Evolutionary conservation across 805 yeast genomes (phyloP), one percentile per base, ranked within the genome.

Genomic region (Nematodospora valgi): DNA sequence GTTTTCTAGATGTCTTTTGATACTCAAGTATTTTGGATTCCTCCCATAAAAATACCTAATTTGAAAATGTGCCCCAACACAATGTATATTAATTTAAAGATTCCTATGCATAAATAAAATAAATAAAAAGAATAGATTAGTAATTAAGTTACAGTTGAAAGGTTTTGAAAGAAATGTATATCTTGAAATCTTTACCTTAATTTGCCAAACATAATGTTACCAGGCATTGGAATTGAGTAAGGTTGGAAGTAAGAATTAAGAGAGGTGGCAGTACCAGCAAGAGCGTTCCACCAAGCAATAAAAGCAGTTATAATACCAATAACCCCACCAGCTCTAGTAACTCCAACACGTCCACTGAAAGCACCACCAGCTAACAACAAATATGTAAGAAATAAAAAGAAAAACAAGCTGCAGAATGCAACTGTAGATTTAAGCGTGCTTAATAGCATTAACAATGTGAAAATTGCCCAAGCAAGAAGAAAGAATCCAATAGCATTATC

Each of bases 391-490:
- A 60, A 65, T 34, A 82, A 62, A 39, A 68, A 51, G 57, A 76
- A 66, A 49, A 80, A 78, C 48, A 81, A 63, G 3, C 64, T 41
- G 48, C 78, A 76, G 63, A 81, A 78, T 32, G 82, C 78, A 14
- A 79, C 69, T 2, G 87, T 81, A 4, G 87, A 78, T 47, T 80
- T 72, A 50, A 77, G 49, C 3, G 86, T 81, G 48, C 78, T 69
- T 27, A 76, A 31, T 15, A 70, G 46, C 36, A 82, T 47, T 38
- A 77, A 66, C 20, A 72, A 64, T 0, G 86, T 79, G 57, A 82
- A 79, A 20, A 80, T 56, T 12, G 74, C 54, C 87, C 87, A 82
- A 5, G 77, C 85, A 12, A 78, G 38, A 23, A 80, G 49, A 51
- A 59, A 81, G 51, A 81, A 71, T 0, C 83, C 84, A 13, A 80